Percentiles rank a stretch among this genome's conserved stretches.
phyloP scores from a whole-genome alignment of 805 yeast species.

The Suhomyces sp. region DNA sequence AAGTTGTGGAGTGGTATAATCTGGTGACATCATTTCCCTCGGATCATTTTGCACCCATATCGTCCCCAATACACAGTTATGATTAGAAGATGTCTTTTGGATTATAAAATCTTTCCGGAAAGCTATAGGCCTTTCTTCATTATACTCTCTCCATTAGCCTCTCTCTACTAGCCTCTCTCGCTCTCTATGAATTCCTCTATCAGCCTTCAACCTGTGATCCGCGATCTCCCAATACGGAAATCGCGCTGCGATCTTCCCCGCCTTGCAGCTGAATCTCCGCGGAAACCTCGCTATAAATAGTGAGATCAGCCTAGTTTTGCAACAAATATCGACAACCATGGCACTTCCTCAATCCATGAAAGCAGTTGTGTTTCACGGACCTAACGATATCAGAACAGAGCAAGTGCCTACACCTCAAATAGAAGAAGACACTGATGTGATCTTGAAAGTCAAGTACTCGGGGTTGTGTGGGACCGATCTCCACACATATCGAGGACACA shows the following conservation, averaged over 20 bases:
- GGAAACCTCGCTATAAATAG: not conserved
- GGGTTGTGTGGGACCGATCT: conserved; percentile 57
- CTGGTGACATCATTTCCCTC: not conserved
- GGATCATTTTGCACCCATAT: not conserved
- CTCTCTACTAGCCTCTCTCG: not conserved
- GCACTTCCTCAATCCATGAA: conserved; percentile 34
- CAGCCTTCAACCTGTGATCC: not conserved
- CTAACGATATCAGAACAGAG: conserved; percentile 39
- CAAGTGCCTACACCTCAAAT: conserved; percentile 40
- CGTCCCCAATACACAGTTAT: too few species aligned
- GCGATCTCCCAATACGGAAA: not conserved
- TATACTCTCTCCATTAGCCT: too few species aligned
- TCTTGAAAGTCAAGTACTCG: conserved; percentile 45
- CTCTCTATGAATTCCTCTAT: not conserved
- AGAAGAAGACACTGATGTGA: conserved; percentile 38
- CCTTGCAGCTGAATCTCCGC: not conserved
- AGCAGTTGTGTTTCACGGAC: conserved; percentile 49
- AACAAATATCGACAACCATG: not conserved
- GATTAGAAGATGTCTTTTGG: too few species aligned
- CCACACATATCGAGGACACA: conserved; percentile 54
- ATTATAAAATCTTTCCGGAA: not conserved
- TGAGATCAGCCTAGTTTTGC: not conserved
- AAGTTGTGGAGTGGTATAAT: not conserved
- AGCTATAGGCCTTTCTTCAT: too few species aligned
- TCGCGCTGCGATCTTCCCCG: not conserved